These are phyloP conservation scores for Pulveroboletus frians DNA, from an alignment of 768 basidiomycete species.

Conservation along the genomic window DNA sequence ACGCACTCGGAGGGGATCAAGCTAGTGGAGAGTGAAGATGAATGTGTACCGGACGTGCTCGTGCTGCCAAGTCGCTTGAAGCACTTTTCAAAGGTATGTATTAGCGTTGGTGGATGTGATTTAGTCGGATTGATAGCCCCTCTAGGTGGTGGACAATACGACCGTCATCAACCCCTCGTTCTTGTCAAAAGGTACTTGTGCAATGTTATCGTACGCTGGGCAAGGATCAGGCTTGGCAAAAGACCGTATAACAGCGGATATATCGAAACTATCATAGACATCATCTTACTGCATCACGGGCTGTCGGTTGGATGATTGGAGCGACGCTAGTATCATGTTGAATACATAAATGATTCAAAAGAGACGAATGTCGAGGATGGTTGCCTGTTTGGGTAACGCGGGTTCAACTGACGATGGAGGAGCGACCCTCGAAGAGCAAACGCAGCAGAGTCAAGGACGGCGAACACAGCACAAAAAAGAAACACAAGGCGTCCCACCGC, in stretches of 20 bases:
- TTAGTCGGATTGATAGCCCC: neutral
- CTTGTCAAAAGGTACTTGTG: constrained; percentile 57
- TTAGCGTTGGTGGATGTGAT: neutral
- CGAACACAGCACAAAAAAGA: constrained; percentile 51
- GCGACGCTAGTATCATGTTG: no score
- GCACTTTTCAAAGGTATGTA: constrained; percentile 79
- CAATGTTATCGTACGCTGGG: constrained; percentile 36
- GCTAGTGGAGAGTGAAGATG: constrained; percentile 31
- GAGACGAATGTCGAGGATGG: no score
- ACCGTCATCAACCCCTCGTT: constrained; percentile 84
- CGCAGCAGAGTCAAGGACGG: constrained; percentile 35
- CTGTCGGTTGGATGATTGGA: no score
- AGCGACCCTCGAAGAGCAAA: constrained; percentile 22
- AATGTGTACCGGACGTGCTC: constrained; percentile 72
- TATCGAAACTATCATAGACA: constrained; percentile 24
- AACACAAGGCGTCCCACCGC: constrained; percentile 43
- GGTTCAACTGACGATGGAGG: constrained; percentile 18
- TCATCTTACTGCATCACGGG: neutral
- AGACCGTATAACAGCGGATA: constrained; percentile 27
- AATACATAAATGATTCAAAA: no score
- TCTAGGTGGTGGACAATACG: constrained; percentile 71
- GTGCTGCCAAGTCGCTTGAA: constrained; percentile 85
- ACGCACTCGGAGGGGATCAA: constrained; percentile 60
- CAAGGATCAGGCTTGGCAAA: constrained; percentile 21
- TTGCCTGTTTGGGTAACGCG: neutral